Base-by-base conservation (phyloP, 257 asterid species). In the Paulownia fortunei region DNA sequence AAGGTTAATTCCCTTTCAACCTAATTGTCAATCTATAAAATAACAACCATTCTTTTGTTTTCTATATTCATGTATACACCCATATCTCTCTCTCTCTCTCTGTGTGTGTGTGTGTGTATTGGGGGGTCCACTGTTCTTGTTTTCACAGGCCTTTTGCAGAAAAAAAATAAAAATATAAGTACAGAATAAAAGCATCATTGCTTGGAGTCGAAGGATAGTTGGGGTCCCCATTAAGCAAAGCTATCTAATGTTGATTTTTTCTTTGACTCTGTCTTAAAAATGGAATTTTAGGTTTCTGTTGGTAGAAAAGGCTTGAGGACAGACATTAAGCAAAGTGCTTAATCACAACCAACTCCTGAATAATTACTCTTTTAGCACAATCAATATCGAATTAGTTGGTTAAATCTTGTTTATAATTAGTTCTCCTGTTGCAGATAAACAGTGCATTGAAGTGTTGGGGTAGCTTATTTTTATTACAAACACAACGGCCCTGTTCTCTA, bases 131-230 rank as follows among this genome's bases (percentile, higher is more conserved):
- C 80, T 77, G 63, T 74, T 82, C 56, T 39, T 69, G 82, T 58
- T 72, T 72, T 56, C 76, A 61, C 46, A 26, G 21, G 61, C 54
- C 67, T 47, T 80, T 76, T 42, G 82, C 77, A 52, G 72, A 24
- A 41, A 23, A 41, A 26, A 30, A 12, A 18, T 37, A 51, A 44
- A 36, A 72, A 46, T 24, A 37, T 59, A 32, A 52, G 32, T 59
- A 42, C 37, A 19, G 55, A 59, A 39, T 30, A 44, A 26, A 68
- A 80, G 78, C 47, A 76, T 70, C 79, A 77, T 89, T 85, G 74
- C 98, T 93, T 92, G 90, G 88, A 76, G 36, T 84, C 79, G 97
- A 95, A 92, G 99, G 91, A 89, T 93, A 47, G 81, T 82, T 83
- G 91, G 8, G 93, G 89, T 90, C 91, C 91, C 90, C 87, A 80